Percentiles rank a stretch among this genome's conserved stretches.
phyloP scores from a whole-genome alignment of 2,329 filamentous ascomycete species.

The Aspergillus piperis region DNA sequence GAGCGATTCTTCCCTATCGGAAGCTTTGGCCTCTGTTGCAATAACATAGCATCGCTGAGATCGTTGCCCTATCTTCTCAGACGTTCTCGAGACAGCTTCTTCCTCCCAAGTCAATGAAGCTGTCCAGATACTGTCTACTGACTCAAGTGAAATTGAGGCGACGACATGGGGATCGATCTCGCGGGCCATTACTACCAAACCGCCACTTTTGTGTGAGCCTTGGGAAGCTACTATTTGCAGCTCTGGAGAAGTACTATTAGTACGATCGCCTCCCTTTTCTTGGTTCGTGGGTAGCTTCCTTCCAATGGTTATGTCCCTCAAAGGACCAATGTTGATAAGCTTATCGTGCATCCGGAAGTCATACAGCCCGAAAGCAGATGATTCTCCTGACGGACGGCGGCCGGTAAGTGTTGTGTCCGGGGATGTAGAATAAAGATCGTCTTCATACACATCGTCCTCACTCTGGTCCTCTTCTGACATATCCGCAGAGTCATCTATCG shows the following conservation, averaged over 20 bases:
- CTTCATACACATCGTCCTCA: slow-evolving; percentile 61
- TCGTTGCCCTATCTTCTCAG: slow-evolving; percentile 58
- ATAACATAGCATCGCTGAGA: slow-evolving; percentile 75
- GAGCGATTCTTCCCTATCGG: slow-evolving; percentile 73
- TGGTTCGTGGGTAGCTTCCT: slow-evolving; percentile 49
- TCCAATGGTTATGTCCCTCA: slow-evolving; percentile 73
- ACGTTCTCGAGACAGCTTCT: slow-evolving; percentile 47
- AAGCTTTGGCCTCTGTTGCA: slow-evolving; percentile 67
- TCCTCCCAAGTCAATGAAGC: slow-evolving; percentile 58
- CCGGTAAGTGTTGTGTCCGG: slow-evolving; percentile 24
- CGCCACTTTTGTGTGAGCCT: slow-evolving; percentile 61
- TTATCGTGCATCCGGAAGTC: slow-evolving; percentile 75
- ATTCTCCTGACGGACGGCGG: slow-evolving; percentile 23
- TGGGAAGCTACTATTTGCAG: slow-evolving; percentile 57
- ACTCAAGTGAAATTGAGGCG: slow-evolving; percentile 69
- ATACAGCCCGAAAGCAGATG: slow-evolving; percentile 55
- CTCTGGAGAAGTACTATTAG: slow-evolving; percentile 35
- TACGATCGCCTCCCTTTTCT: slow-evolving; percentile 51
- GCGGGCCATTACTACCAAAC: slow-evolving; percentile 74
- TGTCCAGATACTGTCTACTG: slow-evolving; percentile 78
- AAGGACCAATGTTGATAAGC: slow-evolving; percentile 75
- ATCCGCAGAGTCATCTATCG: slow-evolving; percentile 51
- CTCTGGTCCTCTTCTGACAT: slow-evolving; percentile 61
- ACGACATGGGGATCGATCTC: slow-evolving; percentile 73
- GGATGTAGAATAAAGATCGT: slow-evolving; percentile 50